A percentile compares a stretch with the other conserved stretches of the same genome.
These are phyloP conservation scores for Candida suzukii DNA, from an alignment of 805 yeast genomes.

Conservation along the genomic window DNA sequence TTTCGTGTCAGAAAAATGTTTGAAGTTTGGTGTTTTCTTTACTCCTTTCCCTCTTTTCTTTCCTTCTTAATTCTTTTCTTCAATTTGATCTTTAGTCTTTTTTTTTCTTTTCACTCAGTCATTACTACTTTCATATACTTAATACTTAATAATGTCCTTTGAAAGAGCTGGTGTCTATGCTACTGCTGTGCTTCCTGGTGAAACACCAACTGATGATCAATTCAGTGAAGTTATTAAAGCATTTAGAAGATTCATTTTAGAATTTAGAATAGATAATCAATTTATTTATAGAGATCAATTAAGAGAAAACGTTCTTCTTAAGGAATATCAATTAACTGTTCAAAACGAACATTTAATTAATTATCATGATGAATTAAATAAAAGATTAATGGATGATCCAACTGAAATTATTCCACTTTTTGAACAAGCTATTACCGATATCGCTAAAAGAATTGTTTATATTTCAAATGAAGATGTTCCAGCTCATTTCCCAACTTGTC, in stretches of 20 bases:
- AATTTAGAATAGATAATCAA: constrained; percentile 75
- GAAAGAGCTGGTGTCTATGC: constrained; percentile 66
- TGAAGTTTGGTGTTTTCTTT: not conserved
- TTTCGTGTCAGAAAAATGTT: not conserved
- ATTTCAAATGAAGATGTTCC: constrained; percentile 47
- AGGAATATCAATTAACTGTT: constrained; percentile 65
- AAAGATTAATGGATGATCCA: constrained; percentile 79
- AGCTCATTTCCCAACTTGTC: constrained; percentile 68
- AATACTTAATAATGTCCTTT: constrained; percentile 61
- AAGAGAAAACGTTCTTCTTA: constrained; percentile 76
- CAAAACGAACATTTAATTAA: constrained; percentile 80
- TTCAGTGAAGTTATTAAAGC: constrained; percentile 67
- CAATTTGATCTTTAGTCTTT: too few relatives aligned
- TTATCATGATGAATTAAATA: constrained; percentile 84
- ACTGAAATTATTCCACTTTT: constrained; percentile 80
- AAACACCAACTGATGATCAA: constrained; percentile 54
- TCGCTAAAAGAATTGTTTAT: constrained; percentile 66
- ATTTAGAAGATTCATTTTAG: constrained; percentile 75
- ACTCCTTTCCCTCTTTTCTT: not conserved
- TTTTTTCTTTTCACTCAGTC: too few relatives aligned
- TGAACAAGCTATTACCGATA: constrained; percentile 77
- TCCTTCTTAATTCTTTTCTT: not conserved
- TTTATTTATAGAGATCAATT: constrained; percentile 88
- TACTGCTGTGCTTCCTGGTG: constrained; percentile 86
- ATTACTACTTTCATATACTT: too few relatives aligned